Percentiles rank a stretch among this genome's conserved stretches.
These are phyloP conservation scores for Colletotrichum plurivorum DNA, from an alignment of 2,329 filamentous ascomycete species.

Conservation along the genomic window DNA sequence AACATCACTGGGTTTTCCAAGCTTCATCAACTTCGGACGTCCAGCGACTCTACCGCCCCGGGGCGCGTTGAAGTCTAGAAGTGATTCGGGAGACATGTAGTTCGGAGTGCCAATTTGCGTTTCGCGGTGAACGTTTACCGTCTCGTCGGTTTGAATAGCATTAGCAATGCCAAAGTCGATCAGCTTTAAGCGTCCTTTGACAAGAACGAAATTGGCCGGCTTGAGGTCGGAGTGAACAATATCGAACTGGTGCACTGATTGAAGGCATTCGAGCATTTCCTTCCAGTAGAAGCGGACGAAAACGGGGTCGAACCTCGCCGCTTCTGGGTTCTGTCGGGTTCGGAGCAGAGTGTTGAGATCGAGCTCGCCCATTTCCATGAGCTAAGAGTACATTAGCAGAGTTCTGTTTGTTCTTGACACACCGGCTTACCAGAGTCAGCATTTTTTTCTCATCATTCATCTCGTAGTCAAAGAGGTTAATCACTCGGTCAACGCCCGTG, in stretches of 20 bases:
- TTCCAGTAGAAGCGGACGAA: slow-evolving; percentile 99
- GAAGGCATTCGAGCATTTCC: slow-evolving; percentile 97
- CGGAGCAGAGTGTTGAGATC: slow-evolving; percentile 91
- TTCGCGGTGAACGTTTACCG: slow-evolving; percentile 96
- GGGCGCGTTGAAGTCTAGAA: slow-evolving; percentile 86
- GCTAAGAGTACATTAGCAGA: slow-evolving; percentile 59
- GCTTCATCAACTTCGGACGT: slow-evolving; percentile 85
- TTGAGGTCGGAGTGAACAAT: slow-evolving; percentile 98
- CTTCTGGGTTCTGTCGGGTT: slow-evolving; percentile 78
- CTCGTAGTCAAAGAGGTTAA: slow-evolving; percentile 92
- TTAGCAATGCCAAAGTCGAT: slow-evolving; percentile 99
- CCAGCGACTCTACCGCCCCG: slow-evolving; percentile 59
- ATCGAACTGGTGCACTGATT: slow-evolving; percentile 88
- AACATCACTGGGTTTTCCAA: slow-evolving; percentile 95
- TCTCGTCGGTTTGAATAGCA: slow-evolving; percentile 94
- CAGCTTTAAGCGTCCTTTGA: slow-evolving; percentile 90
- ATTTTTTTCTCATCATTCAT: slow-evolving; percentile 91
- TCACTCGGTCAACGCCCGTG: slow-evolving; percentile 88
- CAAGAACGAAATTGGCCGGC: slow-evolving; percentile 95
- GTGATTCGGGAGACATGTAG: slow-evolving; percentile 97
- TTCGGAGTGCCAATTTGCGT: slow-evolving; percentile 96
- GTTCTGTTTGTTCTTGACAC: background rate
- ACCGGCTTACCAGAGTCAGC: slow-evolving; percentile 80
- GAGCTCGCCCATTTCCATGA: slow-evolving; percentile 98
- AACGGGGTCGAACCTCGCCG: slow-evolving; percentile 84